These are phyloP conservation scores for Tetrahymena malaccensis DNA, from an alignment of 73 alveolate genomes.

Conservation along the genomic window DNA sequence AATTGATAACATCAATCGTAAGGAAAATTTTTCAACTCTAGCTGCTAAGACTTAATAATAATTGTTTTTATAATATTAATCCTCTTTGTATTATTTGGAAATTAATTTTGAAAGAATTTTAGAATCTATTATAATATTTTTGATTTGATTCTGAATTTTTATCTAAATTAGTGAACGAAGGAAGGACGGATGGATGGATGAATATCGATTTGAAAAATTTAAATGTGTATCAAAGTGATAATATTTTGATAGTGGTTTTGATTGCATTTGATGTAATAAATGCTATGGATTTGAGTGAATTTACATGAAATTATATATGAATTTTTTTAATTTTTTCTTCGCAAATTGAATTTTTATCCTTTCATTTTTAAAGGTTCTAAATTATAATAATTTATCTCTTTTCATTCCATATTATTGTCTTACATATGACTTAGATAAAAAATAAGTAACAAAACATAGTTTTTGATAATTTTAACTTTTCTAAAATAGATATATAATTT, in stretches of 20 bases:
- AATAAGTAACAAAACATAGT: background rate
- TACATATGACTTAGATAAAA: background rate
- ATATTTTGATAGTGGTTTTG: background rate
- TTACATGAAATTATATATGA: background rate
- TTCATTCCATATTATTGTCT: background rate
- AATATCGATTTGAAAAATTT: background rate
- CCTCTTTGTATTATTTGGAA: background rate
- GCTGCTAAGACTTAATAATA: background rate
- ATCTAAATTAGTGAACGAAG: background rate
- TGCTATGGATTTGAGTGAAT: background rate
- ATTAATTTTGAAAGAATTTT: background rate
- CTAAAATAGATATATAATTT: background rate
- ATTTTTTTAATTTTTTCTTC: background rate
- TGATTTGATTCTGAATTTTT: background rate
- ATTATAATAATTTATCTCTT: background rate
- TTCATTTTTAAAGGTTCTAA: background rate
- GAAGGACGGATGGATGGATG: background rate
- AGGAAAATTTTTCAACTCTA: background rate
- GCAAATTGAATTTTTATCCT: background rate
- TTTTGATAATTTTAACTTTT: background rate
- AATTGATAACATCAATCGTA: background rate
- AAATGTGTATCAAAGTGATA: background rate
- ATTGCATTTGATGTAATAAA: background rate
- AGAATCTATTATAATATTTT: background rate
- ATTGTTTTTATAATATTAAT: no score